Evolutionary conservation across 345 rosid species (phyloP).

Genomic region (Adansonia digitata): DNA sequence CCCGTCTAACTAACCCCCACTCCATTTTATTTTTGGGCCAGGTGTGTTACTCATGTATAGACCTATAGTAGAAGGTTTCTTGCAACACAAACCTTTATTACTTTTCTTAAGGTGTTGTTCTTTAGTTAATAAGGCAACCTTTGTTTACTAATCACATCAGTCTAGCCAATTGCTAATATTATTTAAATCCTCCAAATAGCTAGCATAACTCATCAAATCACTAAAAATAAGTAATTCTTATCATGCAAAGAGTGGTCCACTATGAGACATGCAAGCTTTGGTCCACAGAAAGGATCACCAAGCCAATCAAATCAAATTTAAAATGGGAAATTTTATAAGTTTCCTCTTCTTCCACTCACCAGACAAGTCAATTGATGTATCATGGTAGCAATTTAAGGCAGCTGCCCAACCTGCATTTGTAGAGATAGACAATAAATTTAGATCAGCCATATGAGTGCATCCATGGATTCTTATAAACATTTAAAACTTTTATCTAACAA

Average conservation of each 20-base stretch:
- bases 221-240: background rate
- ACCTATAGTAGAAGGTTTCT: background rate
- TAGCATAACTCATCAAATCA: background rate
- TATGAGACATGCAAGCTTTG: background rate
- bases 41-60: background rate
- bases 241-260: background rate
- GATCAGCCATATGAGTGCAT: slow-evolving; percentile 5
- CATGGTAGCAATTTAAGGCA: slow-evolving; percentile 46
- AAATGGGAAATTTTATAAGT: background rate
- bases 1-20: background rate
- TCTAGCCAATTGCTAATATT: background rate
- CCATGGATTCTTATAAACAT: background rate
- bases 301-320: background rate
- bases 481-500: background rate
- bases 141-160: background rate
- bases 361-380: slow-evolving; percentile 54
- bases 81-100: background rate
- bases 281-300: background rate
- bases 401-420: slow-evolving; percentile 68
- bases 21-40: background rate
- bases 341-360: slow-evolving; percentile 44
- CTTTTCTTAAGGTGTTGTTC: background rate
- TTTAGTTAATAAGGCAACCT: background rate
- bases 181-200: background rate
- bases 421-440: slow-evolving; percentile 16